Base-by-base conservation (phyloP, 2,329 filamentous ascomycete species). In the Clonostachys rhizophaga region DNA sequence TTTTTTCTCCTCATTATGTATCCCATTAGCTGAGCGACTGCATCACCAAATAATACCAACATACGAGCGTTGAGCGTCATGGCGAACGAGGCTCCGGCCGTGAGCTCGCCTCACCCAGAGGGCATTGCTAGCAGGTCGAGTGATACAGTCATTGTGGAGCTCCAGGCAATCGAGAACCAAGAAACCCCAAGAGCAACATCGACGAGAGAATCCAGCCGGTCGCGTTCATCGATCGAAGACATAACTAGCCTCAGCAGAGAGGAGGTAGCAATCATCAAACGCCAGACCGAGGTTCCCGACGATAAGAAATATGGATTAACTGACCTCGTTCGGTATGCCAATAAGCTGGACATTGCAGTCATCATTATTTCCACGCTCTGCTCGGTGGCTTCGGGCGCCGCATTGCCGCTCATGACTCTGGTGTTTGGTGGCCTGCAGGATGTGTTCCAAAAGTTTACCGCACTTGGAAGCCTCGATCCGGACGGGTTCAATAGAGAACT, bases 341-440 rank as follows among this genome's bases (percentile, higher is more conserved):
- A 83, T 2, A 74, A 67, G 43, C 76, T 74, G 53, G 87, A 91
- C 58, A 58, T 84, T 13, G 53, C 83, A 50, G 81, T 91, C 58
- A 76, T 90, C 39, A 56, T 65, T 37, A 20, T 49, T 20, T 56
- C 65, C 36, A 64, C 89, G 47, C 79, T 84, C 44, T 61, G 72
- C 24, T 56, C 92, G 46, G 80, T 79, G 48, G 82, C 75, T 34
- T 85, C 82, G n/a, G 89, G 89, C 50, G 87, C 87, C 47, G 84
- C 85, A 6, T 65, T 92, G 51, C 89, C 89, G 6, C 69, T 90
- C 24, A 92, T 94, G 82, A 92, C 89, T 0, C 77, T 90, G 48
- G 69, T 95, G 34, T 95, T 95, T 57, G 89, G 89, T 51, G 81
- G 83, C 45, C 74, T 95, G 40, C 82, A 90, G 49, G 81, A 81